Evolutionary conservation across 1,284 basidiomycete genomes (phyloP), one percentile per base, ranked within the genome.

Genomic region (Lentinula novae-zelandiae): DNA sequence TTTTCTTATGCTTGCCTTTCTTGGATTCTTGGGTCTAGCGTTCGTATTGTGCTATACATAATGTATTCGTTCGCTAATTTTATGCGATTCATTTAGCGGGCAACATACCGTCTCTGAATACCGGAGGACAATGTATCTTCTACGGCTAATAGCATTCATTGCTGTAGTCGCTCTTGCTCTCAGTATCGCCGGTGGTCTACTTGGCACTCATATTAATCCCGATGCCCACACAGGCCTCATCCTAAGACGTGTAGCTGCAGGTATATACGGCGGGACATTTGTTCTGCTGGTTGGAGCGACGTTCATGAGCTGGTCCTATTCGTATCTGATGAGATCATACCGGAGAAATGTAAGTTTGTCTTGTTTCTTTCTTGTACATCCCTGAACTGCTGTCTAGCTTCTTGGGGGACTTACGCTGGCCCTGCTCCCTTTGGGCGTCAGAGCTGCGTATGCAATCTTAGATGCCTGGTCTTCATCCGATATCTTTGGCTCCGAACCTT

Each of bases 21-120:
- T 87, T 33, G 85, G 86, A 3, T 82, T 89, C 66, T 67, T 88
- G 54, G 79, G 81, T 56, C 81, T 83, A 63, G 79, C 82, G 87
- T 87, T 74, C 65, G 85, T 77, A 22, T 22, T 60, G 39, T 60
- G 60, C 27, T 15, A 20, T 20, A 8, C 17, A 20, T 49, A 15
- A 58, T n/a, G 17, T 17, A 54, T 50, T 44, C 1, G 40, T 34
- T 48, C 44, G 31, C 27, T 50, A 10, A 50, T 22, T 13, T 20
- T 22, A 4, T 27, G 10, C 8, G 15, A 34, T 48, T 4, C 5
- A 44, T 39, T 27, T 44, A 80, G 79, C 36, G 79, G 79, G 1
- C 78, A 80, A 63, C 75, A 78, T 61, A 75, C 76, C 9, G 81
- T 79, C 62, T 80, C 78, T 62, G 78, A 81, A 69, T 75, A 72